Conservation (phyloP, 495 filamentous ascomycete species). For the Trypethelium eluteriae region DNA sequence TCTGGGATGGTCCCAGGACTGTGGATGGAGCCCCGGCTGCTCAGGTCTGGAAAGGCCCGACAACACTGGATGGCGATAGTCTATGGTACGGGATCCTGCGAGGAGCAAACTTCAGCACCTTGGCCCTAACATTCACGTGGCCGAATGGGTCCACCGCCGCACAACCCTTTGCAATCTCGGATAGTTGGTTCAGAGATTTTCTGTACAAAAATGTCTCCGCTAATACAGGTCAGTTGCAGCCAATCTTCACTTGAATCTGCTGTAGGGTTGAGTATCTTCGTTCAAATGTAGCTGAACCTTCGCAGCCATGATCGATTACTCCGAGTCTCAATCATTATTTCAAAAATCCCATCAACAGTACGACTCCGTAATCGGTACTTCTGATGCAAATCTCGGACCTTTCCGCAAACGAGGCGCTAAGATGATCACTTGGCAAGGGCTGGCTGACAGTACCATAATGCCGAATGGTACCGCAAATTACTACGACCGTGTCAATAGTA, state of each 20-base stretch:
- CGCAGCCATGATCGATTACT: slow-evolving; percentile 14
- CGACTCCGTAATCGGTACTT: slow-evolving; percentile 31
- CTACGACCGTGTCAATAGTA: slow-evolving; percentile 10
- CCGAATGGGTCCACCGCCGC: not conserved
- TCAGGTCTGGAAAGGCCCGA: slow-evolving; percentile 28
- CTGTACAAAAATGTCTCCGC: slow-evolving; percentile 24
- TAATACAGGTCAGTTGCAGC: slow-evolving; percentile 2
- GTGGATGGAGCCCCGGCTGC: not conserved
- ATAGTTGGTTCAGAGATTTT: slow-evolving; percentile 21
- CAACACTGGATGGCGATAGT: slow-evolving; percentile 20
- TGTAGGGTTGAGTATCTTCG: not conserved
- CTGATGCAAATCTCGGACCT: slow-evolving; percentile 38
- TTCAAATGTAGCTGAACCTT: not conserved
- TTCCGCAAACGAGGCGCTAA: slow-evolving; percentile 39
- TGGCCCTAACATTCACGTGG: not conserved
- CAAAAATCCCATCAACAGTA: slow-evolving; percentile 28
- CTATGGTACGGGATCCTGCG: slow-evolving; percentile 29
- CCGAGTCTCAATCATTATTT: slow-evolving; percentile 27
- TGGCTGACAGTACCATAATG: slow-evolving; percentile 9
- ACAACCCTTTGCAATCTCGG: slow-evolving; percentile 19
- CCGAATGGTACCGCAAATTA: slow-evolving; percentile 13
- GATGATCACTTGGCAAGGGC: slow-evolving; percentile 42
- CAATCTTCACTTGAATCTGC: not conserved
- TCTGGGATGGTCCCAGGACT: slow-evolving; percentile 25
- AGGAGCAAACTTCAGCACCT: slow-evolving; percentile 14